Conservation (phyloP, 2,329 filamentous ascomycete species). For the Amesomyces nigricolor region DNA sequence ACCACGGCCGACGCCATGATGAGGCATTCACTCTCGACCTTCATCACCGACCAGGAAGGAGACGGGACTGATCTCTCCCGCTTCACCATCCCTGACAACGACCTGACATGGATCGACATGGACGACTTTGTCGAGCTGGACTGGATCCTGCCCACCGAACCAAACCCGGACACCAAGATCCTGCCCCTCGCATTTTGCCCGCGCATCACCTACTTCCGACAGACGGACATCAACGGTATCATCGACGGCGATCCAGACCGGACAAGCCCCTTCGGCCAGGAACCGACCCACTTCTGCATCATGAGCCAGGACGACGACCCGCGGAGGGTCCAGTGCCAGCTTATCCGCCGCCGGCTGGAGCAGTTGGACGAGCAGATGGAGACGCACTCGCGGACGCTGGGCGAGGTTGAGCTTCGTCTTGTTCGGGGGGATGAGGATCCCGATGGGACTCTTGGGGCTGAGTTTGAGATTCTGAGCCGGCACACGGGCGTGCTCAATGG, state of each 20-base stretch:
- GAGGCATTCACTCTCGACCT: conserved; percentile 47
- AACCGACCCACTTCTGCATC: conserved; percentile 89
- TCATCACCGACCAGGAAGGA: conserved; percentile 49
- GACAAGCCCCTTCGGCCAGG: conserved; percentile 85
- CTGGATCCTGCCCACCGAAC: conserved; percentile 86
- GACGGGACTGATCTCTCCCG: conserved; percentile 69
- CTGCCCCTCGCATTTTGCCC: conserved; percentile 86
- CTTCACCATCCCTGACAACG: conserved; percentile 93
- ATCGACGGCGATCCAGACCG: conserved; percentile 76
- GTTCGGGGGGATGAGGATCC: conserved; percentile 44
- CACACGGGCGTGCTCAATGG: conserved; percentile 53
- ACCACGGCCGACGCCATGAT: conserved; percentile 73
- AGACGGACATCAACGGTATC: conserved; percentile 82
- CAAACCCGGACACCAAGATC: conserved; percentile 90
- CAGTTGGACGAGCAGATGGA: conserved; percentile 74
- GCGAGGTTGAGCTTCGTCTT: conserved; percentile 67
- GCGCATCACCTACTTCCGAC: conserved; percentile 93
- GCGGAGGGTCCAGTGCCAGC: conserved; percentile 75
- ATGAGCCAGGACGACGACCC: conserved; percentile 91
- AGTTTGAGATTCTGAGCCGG: conserved; percentile 55
- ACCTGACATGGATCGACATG: conserved; percentile 98
- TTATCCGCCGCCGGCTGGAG: conserved; percentile 75
- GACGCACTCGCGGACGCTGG: conserved; percentile 65
- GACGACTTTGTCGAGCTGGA: conserved; percentile 98
- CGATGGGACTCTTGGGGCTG: conserved; percentile 47